These are phyloP conservation scores for Gracilaria domingensis DNA, from an alignment of 23 red algal species.

Conservation along the genomic window DNA sequence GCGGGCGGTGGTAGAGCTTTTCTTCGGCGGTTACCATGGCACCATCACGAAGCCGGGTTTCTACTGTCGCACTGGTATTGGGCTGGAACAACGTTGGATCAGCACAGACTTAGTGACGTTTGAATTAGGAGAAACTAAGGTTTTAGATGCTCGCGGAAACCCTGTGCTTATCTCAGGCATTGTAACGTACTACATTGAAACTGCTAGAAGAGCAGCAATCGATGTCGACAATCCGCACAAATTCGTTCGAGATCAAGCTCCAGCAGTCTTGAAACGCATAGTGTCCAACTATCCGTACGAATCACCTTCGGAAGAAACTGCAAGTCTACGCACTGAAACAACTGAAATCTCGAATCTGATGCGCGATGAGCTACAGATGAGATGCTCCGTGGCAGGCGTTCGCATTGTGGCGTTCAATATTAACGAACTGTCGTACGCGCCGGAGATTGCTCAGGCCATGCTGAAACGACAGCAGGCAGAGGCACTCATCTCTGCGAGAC, in stretches of 20 bases:
- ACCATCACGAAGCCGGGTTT: constrained; percentile 71
- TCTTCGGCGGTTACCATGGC: constrained; percentile 68
- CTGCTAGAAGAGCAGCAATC: constrained; percentile 63
- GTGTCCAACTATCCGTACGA: constrained; percentile 71
- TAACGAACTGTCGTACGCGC: constrained; percentile 73
- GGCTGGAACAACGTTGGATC: constrained; percentile 47
- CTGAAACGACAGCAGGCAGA: constrained; percentile 78
- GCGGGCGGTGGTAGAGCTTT: constrained; percentile 51
- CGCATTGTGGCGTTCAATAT: constrained; percentile 51
- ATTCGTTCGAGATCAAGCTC: constrained; percentile 66
- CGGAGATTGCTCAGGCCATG: constrained; percentile 73
- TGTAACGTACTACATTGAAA: constrained; percentile 52
- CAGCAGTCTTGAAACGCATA: constrained; percentile 69
- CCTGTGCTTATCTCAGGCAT: constrained; percentile 65
- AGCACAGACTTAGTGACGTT: constrained; percentile 45
- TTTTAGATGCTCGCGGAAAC: constrained; percentile 50
- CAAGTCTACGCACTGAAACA: constrained; percentile 49
- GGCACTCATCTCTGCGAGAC: constrained; percentile 55
- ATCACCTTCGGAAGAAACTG: not conserved
- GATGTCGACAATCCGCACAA: constrained; percentile 65
- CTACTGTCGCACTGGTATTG: constrained; percentile 67
- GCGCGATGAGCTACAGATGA: constrained; percentile 48
- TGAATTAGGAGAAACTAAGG: constrained; percentile 68
- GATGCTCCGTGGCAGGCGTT: constrained; percentile 54
- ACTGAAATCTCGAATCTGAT: constrained; percentile 34